Evolutionary conservation across 2,329 filamentous ascomycete species (phyloP), one percentile per base, ranked within the genome.

Genomic region (Exophiala oligosperma): DNA sequence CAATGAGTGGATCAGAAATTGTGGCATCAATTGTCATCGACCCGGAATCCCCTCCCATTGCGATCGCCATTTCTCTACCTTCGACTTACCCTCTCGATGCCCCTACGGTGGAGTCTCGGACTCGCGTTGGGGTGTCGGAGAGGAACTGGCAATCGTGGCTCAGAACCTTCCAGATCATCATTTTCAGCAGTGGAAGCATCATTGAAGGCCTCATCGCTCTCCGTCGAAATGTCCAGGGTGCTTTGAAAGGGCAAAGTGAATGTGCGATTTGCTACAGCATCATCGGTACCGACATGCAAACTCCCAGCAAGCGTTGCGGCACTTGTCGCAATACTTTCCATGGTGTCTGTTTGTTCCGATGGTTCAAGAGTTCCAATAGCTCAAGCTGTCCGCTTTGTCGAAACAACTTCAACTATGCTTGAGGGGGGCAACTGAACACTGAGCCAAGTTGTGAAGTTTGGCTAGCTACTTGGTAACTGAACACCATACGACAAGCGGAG

Each of bases 191-290:
- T 68, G 92, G 92, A 54, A 90, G 84, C 70, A 84, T 99, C 57
- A 89, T 92, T 54, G 93, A 97, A 66, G 94, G 92, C 1, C 78
- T 99, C 29, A 81, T 87, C 11, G 87, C 91, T 7, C 97, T 96
- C 80, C 86, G 90, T 63, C 85, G 88, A 63, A 97, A 97, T 72
- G 88, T 99, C 11, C 84, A 88, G 12, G 91, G 91, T 1, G 90
- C 91, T 3, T 81, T 99, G 64, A 94, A 96, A 76, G 94, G 92
- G 37, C 92, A 97, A 74, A 90, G 84, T 21, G 94, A 99, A 74
- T 99, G 94, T 71, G 91, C 94, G 8, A 97, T 97, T 71, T 97
- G 93, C 79, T 97, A 97, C 77, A 92, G 88, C 59, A 92, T 99
- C 70, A 91, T 99, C 63, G 91, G 91, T 17, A 85, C 84, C 6